phyloP scores from a whole-genome alignment of 495 filamentous ascomycete species.

The Jackrogersella multiformis region DNA sequence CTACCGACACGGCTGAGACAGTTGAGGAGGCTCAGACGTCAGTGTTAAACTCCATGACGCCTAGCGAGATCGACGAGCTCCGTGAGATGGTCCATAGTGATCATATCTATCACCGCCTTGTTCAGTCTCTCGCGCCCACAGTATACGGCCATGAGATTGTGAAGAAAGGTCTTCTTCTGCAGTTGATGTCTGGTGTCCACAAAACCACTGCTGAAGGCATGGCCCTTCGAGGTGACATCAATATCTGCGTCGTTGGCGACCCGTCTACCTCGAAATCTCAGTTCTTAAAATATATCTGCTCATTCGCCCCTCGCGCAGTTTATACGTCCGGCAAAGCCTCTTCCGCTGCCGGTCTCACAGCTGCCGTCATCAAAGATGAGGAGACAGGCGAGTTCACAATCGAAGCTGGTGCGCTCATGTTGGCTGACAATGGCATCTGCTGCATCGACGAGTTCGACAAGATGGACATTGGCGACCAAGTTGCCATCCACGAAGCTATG shows the following conservation, averaged over 20 bases:
- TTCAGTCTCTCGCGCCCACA: conserved; percentile 95
- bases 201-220: conserved; percentile 93
- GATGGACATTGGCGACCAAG: conserved; percentile 98
- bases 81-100: conserved; percentile 93
- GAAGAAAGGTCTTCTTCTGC: conserved; percentile 94
- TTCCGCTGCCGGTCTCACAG: conserved; percentile 95
- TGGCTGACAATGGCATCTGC: conserved; percentile 96
- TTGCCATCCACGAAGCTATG: conserved; percentile 99
- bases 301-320: conserved; percentile 92
- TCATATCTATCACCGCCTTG: conserved; percentile 91
- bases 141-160: conserved; percentile 97
- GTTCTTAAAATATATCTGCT: conserved; percentile 98
- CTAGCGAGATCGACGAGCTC: conserved; percentile 88
- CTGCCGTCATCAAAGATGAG: conserved; percentile 96
- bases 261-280: conserved; percentile 98
- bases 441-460: conserved; percentile 99
- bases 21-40: conserved; percentile 89
- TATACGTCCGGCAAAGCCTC: conserved; percentile 99
- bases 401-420: conserved; percentile 97
- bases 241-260: conserved; percentile 98
- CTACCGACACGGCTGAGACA: conserved; percentile 67
- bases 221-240: conserved; percentile 94
- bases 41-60: conserved; percentile 82
- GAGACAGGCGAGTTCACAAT: conserved; percentile 99
- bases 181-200: conserved; percentile 90